phyloP scores from a whole-genome alignment of 768 basidiomycete genomes.

The Pholiota microspora region DNA sequence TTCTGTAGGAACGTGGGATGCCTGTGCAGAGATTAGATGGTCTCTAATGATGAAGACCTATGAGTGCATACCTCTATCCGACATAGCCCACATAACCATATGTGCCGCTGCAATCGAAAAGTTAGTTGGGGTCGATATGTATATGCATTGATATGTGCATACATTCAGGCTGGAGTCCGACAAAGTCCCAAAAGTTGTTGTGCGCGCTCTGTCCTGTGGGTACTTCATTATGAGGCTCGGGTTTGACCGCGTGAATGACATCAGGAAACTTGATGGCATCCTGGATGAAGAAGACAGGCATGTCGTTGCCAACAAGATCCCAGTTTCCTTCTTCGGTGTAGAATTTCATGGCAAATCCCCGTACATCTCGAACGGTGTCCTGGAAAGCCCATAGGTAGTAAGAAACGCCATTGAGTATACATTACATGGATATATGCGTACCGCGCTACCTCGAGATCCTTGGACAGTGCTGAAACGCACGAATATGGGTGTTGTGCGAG shows the following conservation, averaged over 20 bases:
- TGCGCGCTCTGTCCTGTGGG: conserved; percentile 69
- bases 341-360: conserved; percentile 83
- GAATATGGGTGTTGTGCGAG: conserved; percentile 73
- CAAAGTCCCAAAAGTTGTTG: conserved; percentile 90
- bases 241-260: conserved; percentile 80
- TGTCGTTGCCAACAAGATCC: conserved; percentile 85
- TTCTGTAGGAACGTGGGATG: conserved; percentile 81
- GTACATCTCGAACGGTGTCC: conserved; percentile 80
- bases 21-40: conserved; percentile 24
- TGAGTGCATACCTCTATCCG: conserved; percentile 53
- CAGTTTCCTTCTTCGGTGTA: conserved; percentile 86
- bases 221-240: conserved; percentile 82
- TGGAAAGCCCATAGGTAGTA: conserved; percentile 17
- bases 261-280: conserved; percentile 86
- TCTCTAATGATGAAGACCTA: neutral
- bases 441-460: conserved; percentile 79
- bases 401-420: too few species aligned
- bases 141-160: conserved; percentile 8
- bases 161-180: conserved; percentile 68
- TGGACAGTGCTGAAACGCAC: conserved; percentile 86
- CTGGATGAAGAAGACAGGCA: conserved; percentile 82
- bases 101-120: conserved; percentile 46
- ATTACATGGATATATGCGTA: conserved; percentile 32
- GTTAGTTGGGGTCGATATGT: conserved; percentile 2
- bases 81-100: conserved; percentile 85